These are phyloP conservation scores for Boletus huronensis DNA, from an alignment of 768 basidiomycete species.

Conservation along the genomic window DNA sequence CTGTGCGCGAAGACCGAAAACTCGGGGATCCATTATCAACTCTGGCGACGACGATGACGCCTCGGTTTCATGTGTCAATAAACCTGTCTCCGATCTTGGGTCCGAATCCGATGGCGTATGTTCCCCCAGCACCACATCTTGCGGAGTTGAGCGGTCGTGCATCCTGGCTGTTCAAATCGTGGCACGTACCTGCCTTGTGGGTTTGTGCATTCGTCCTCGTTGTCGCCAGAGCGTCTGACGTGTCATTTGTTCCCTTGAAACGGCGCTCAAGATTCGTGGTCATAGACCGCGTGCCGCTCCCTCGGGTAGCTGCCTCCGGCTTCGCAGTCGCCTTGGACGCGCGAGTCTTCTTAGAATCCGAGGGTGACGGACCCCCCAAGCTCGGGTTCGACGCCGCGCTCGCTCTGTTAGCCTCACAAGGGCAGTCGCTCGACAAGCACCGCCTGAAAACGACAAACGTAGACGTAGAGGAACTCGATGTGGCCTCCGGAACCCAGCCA, in stretches of 20 bases:
- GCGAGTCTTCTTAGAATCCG: background rate
- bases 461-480: background rate
- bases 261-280: background rate
- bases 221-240: background rate
- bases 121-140: background rate
- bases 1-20: constrained; percentile 2
- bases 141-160: background rate
- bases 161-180: background rate
- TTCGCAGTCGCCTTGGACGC: background rate
- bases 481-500: background rate
- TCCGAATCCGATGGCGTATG: background rate
- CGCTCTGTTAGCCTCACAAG: constrained; percentile 8
- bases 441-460: constrained; percentile 7
- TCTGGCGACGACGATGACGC: background rate
- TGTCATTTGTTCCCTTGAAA: background rate
- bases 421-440: constrained; percentile 13
- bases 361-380: background rate
- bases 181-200: background rate
- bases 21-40: constrained; percentile 11
- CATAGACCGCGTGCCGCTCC: background rate
- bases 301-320: background rate
- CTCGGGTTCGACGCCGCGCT: background rate
- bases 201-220: background rate
- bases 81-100: background rate
- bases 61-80: background rate